A percentile compares a stretch with the other conserved stretches of the same genome.
Evolutionary conservation across 257 asterid species (phyloP).

Genomic region (Craterostigma plantagineum): DNA sequence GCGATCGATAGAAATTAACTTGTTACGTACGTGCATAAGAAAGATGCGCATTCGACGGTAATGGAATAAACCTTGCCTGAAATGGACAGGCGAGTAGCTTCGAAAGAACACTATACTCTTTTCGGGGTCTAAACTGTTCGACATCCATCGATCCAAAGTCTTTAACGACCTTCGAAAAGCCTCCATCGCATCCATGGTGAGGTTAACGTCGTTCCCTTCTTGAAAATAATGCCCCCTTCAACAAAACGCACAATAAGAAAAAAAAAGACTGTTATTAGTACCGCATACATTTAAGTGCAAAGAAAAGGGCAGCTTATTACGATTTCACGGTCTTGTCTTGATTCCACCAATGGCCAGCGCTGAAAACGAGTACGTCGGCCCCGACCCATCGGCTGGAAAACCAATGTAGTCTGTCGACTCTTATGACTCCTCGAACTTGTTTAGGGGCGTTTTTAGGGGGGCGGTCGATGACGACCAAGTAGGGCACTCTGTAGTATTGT

Average conservation of each 20-base stretch:
- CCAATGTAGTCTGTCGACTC: constrained; percentile 74
- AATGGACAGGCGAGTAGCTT: constrained; percentile 83
- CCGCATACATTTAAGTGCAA: too few relatives aligned
- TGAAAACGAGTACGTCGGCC: constrained; percentile 49
- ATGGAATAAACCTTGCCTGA: constrained; percentile 15
- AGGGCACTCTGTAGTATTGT: constrained; percentile 75
- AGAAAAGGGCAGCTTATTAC: constrained; percentile 16
- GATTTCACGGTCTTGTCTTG: constrained; percentile 48
- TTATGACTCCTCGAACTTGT: constrained; percentile 38
- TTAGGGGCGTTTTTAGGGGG: constrained; percentile 41
- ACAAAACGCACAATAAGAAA: too few relatives aligned
- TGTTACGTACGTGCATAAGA: background rate
- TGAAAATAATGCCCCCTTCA: constrained; percentile 64
- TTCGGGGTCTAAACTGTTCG: constrained; percentile 17
- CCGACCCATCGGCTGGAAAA: constrained; percentile 50
- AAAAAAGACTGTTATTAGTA: too few relatives aligned
- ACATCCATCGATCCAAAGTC: constrained; percentile 39
- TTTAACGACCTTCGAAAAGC: constrained; percentile 53
- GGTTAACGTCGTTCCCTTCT: constrained; percentile 42
- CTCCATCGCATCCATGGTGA: constrained; percentile 62
- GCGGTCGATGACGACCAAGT: constrained; percentile 32
- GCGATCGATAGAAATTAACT: background rate
- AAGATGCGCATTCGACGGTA: background rate
- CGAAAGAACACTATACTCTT: constrained; percentile 45
- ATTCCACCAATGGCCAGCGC: constrained; percentile 97